These are phyloP conservation scores for Vaccinium darrowii DNA, from an alignment of 148 eudicot species.

Conservation along the genomic window DNA sequence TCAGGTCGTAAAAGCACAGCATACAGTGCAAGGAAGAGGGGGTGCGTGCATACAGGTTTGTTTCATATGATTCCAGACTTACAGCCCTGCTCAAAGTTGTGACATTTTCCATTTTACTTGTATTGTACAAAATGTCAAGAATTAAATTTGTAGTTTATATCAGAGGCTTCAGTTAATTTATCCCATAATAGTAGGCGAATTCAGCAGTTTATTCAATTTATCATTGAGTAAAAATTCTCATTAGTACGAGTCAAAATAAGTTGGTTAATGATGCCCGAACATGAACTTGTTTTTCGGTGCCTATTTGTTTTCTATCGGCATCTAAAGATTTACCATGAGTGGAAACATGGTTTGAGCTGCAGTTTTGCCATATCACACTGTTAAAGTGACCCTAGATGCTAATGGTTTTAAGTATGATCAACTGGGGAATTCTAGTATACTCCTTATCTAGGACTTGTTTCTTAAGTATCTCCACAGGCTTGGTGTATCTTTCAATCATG, in stretches of 20 bases:
- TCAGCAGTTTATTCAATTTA: not conserved
- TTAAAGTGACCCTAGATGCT: not conserved
- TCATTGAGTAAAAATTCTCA: not conserved
- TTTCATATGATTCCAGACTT: not conserved
- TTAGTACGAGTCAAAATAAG: not conserved
- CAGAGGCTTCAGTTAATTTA: not conserved
- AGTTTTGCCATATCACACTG: not conserved
- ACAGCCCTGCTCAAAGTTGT: not conserved
- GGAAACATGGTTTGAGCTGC: not conserved
- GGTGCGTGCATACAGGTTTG: constrained; percentile 88
- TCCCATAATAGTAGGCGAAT: not conserved
- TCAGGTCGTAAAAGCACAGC: constrained; percentile 84
- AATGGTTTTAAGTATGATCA: not conserved
- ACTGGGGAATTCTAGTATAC: not conserved
- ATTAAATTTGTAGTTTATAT: not conserved
- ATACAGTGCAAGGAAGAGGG: constrained; percentile 85
- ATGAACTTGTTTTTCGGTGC: not conserved
- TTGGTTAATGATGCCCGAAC: not conserved
- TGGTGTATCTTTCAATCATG: not conserved
- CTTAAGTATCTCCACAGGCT: not conserved
- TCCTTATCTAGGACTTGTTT: not conserved
- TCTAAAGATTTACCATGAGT: not conserved
- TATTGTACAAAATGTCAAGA: not conserved
- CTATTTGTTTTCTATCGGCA: not conserved
- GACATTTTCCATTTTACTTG: not conserved